Percentiles rank a stretch among this genome's conserved stretches.
Evolutionary conservation across 768 basidiomycete genomes (phyloP).

Genomic region (Tylopilus plumbeoviolaceoides): DNA sequence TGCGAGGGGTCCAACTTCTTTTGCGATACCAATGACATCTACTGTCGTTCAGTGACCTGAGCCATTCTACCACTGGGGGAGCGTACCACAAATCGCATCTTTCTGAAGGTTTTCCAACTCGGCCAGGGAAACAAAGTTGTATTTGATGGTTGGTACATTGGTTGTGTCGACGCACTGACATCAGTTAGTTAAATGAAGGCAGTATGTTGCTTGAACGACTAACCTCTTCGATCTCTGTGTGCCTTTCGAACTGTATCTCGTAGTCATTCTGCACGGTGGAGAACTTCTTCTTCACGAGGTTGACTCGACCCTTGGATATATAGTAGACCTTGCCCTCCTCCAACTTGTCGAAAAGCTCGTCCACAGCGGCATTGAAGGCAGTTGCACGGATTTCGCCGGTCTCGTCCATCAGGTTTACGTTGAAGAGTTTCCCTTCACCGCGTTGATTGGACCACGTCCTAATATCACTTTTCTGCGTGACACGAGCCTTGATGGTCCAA

Average conservation of each 20-base stretch:
- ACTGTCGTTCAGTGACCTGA: not conserved
- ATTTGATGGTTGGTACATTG: constrained; percentile 78
- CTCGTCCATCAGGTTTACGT: constrained; percentile 90
- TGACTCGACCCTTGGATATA: constrained; percentile 86
- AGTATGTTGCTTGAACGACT: constrained; percentile 13
- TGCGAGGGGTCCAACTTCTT: constrained; percentile 63
- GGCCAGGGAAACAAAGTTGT: constrained; percentile 69
- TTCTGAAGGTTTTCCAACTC: constrained; percentile 62
- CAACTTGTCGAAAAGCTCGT: constrained; percentile 77
- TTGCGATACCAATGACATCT: constrained; percentile 90
- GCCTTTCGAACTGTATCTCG: constrained; percentile 80
- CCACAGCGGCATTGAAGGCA: constrained; percentile 83
- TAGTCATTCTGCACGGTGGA: constrained; percentile 88
- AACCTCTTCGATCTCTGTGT: constrained; percentile 84
- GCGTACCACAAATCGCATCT: constrained; percentile 79
- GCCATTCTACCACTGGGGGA: not conserved
- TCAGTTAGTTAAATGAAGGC: constrained; percentile 4
- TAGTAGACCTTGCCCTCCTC: constrained; percentile 93
- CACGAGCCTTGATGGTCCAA: constrained; percentile 97
- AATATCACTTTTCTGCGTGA: constrained; percentile 86
- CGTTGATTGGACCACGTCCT: constrained; percentile 83
- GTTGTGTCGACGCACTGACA: constrained; percentile 75
- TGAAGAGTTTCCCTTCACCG: constrained; percentile 96
- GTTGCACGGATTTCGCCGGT: constrained; percentile 90
- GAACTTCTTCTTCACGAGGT: constrained; percentile 97